Evolutionary conservation across 345 rosid species (phyloP), one percentile per base, ranked within the genome.

Genomic region (Barbarea vulgaris): DNA sequence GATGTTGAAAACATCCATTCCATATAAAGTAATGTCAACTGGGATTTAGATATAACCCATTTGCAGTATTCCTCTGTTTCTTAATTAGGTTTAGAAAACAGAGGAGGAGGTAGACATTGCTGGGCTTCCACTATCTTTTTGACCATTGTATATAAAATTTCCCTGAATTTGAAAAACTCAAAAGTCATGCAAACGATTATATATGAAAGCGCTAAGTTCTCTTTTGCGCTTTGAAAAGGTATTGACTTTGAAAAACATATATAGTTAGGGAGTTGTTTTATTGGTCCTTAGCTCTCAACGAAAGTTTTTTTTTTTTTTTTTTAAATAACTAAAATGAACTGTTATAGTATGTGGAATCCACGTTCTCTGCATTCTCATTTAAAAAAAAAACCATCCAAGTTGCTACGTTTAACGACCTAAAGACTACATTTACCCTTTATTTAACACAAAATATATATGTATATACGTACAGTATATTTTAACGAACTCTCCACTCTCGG

Each of bases 1-100:
- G 46, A 54, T 60, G 58, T 64, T 76, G 83, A 84, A 82, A 62
- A 58, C 11, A 25, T 72, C 72, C n/a, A 19, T n/a, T n/a, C n/a
- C n/a, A n/a, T n/a, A n/a, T 34, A 22, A 36, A 76, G 72, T 53
- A 31, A 62, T 75, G 52, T 66, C 78, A 72, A 25, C 24, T 60
- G 39, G 2, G 36, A 63, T 70, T 65, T 48, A 50, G 46, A 64
- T 56, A 77, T n/a, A 56, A 42, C 58, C 72, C 34, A 71, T 64
- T 64, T 71, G 81, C 46, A 64, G 27, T 18, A 64, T 64, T 55
- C 19, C 22, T 70, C 18, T 53, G 42, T 70, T 61, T 67, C 52
- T 77, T 69, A 53, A 60, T 61, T 41, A 60, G 57, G 21, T 39
- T 60, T 59, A n/a, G 22, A 63, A 17, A 22, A 68, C 74, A 48